Conservation (phyloP, 2,329 filamentous ascomycete genomes). For the Xylariaceae sp. region DNA sequence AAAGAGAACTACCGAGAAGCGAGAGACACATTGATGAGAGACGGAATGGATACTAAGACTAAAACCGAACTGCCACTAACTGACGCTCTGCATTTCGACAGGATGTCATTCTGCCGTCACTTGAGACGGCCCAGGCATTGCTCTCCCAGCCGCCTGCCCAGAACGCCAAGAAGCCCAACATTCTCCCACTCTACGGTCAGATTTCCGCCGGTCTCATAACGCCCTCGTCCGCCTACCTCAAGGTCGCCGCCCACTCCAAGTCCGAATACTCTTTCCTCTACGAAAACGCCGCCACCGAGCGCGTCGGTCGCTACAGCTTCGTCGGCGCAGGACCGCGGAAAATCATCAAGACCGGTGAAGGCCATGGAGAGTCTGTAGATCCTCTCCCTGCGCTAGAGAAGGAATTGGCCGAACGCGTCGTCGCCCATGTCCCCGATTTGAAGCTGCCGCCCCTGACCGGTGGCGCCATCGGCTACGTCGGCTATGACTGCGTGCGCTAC, state of each 20-base stretch:
- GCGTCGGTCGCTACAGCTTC: constrained; percentile 92
- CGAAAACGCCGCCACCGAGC: constrained; percentile 91
- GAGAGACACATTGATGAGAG: background rate
- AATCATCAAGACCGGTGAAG: constrained; percentile 79
- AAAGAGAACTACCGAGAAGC: background rate
- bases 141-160: constrained; percentile 35
- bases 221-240: constrained; percentile 91
- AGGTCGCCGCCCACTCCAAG: constrained; percentile 69
- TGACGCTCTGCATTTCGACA: constrained; percentile 20
- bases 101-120: constrained; percentile 41
- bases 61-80: background rate
- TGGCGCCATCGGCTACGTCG: constrained; percentile 92
- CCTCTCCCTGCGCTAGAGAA: constrained; percentile 77
- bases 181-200: constrained; percentile 76
- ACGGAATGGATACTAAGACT: background rate
- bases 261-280: constrained; percentile 88
- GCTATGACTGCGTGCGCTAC: constrained; percentile 95
- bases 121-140: constrained; percentile 43
- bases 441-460: constrained; percentile 81
- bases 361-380: constrained; percentile 78
- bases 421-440: constrained; percentile 77
- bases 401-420: constrained; percentile 72
- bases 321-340: constrained; percentile 76
- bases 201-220: constrained; percentile 91
- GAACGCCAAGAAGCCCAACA: constrained; percentile 51